A percentile compares a stretch with the other conserved stretches of the same genome.
These are phyloP conservation scores for Trametes sp. DNA, from an alignment of 1,284 basidiomycete genomes.

Conservation along the genomic window DNA sequence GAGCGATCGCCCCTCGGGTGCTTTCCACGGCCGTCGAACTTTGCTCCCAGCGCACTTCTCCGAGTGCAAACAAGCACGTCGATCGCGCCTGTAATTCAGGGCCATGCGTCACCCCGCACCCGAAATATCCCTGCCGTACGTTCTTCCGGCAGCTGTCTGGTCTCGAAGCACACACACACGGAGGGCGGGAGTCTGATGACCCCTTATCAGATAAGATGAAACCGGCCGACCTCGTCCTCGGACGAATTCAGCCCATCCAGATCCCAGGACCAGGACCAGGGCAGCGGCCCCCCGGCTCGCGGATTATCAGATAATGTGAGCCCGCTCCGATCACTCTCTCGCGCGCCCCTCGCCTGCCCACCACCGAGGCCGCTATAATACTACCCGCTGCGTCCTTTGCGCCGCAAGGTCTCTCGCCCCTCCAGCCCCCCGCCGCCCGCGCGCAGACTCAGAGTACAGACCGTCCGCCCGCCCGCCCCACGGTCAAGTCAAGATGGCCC, in stretches of 20 bases:
- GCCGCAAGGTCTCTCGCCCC: slow-evolving; percentile 25
- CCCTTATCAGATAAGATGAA: slow-evolving; percentile 30
- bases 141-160: slow-evolving; percentile 19
- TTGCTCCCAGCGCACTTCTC: background rate
- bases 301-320: slow-evolving; percentile 20
- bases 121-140: slow-evolving; percentile 16
- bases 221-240: slow-evolving; percentile 23
- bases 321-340: slow-evolving; percentile 11
- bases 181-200: slow-evolving; percentile 24
- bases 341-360: slow-evolving; percentile 10
- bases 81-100: slow-evolving; percentile 19
- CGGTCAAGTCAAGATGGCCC: slow-evolving; percentile 52
- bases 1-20: background rate
- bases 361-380: slow-evolving; percentile 26
- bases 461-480: slow-evolving; percentile 8
- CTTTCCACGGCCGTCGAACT: slow-evolving; percentile 6
- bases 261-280: background rate
- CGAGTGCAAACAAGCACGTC: slow-evolving; percentile 6
- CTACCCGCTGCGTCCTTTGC: slow-evolving; percentile 13
- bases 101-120: slow-evolving; percentile 14
- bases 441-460: slow-evolving; percentile 19
- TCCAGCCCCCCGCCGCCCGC: slow-evolving; percentile 27
- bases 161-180: slow-evolving; percentile 7
- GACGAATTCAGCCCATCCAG: background rate
- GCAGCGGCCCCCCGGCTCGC: background rate